Evolutionary conservation across 2,329 filamentous ascomycete species (phyloP), one percentile per base, ranked within the genome.

Genomic region (Fusarium globosum): DNA sequence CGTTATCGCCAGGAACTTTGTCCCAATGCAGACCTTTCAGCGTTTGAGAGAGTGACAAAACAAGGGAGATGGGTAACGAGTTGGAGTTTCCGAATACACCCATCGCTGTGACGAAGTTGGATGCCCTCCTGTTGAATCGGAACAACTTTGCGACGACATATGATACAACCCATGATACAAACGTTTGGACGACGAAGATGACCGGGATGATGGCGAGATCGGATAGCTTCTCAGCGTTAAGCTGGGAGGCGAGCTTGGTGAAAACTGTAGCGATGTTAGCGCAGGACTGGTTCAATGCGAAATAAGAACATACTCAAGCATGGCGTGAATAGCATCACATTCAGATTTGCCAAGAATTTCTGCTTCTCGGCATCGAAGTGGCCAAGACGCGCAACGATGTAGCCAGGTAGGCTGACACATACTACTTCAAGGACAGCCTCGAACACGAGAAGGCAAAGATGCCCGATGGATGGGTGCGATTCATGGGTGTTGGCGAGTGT

Each of bases 51-150:
- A 99, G 88, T 14, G 96, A 98, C 65, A 98, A 89, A 71, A 99
- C 95, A 63, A 99, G 90, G 0, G 96, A 99, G 70, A 99, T 98
- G 1, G 96, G 96, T 26, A 99, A 88, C 23, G 96, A 98, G 83
- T 99, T 99, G 39, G 96, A 98, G 82, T 99, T 99, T 77, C 96
- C 96, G 81, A 99, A 99, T 55, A 98, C 89, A 42, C 94, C 95
- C 96, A 99, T 99, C 60, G 96, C 96, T 38, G 94, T 93, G 46
- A 99, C 93, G 79, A 99, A 99, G 84, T 99, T 99, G 74, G 92
- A 90, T 46, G 95, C 93, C 71, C 96, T 91, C 82, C 93, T 95
- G 77, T 90, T 91, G 83, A 99, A 95, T 21, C 93, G 87, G 81
- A 95, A 97, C 55, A 90, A 85, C 82, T 89, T 92, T 23, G 93